Evolutionary conservation across 176 grass and related monocot species (phyloP).

Genomic region (Neostapfia colusana): DNA sequence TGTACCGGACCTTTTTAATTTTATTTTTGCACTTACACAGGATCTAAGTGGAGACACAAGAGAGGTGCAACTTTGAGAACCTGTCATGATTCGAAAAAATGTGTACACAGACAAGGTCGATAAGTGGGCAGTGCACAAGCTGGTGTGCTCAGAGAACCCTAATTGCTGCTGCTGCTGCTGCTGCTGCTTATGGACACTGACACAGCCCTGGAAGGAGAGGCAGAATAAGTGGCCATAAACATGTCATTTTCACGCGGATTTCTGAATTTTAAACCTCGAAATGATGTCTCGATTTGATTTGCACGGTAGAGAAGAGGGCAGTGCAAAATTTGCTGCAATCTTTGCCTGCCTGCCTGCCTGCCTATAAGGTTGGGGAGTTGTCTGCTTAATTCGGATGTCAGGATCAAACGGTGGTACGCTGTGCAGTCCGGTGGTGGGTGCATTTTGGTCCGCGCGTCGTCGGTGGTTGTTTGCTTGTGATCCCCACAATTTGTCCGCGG

Average conservation of each 20-base stretch:
- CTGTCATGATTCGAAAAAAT: conserved; percentile 23
- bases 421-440: too few species aligned
- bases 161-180: conserved; percentile 19
- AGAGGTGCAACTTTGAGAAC: background rate
- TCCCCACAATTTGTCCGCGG: too few species aligned
- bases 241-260: conserved; percentile 17
- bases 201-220: background rate
- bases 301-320: too few species aligned
- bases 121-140: conserved; percentile 40
- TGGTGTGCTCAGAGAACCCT: conserved; percentile 22
- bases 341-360: too few species aligned
- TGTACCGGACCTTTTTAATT: too few species aligned
- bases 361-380: background rate
- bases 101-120: too few species aligned
- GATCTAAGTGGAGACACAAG: conserved; percentile 30
- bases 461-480: too few species aligned
- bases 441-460: too few species aligned
- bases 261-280: conserved; percentile 31
- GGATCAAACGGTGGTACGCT: too few species aligned
- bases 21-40: background rate
- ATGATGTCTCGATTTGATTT: conserved; percentile 27
- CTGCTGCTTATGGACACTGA: conserved; percentile 31
- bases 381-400: conserved; percentile 20
- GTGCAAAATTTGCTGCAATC: too few species aligned
- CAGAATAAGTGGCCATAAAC: background rate